Evolutionary conservation across 2,329 filamentous ascomycete genomes (phyloP).

Genomic region (Achaetomium macrosporum): DNA sequence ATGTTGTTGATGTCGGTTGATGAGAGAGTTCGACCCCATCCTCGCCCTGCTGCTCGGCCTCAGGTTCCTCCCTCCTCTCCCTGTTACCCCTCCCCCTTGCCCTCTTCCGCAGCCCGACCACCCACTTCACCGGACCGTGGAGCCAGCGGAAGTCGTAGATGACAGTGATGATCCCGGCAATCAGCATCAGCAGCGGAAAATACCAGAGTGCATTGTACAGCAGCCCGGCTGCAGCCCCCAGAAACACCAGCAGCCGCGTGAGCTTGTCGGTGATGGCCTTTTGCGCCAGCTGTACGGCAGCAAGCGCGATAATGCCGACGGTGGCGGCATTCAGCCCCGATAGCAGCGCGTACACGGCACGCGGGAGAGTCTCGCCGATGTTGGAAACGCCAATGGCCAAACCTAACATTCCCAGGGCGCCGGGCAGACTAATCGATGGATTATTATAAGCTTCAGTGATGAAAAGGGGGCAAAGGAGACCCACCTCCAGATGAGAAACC

Average conservation of each 20-base stretch:
- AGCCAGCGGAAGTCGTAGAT: constrained; percentile 52
- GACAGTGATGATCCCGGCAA: constrained; percentile 47
- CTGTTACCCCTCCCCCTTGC: not conserved
- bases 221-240: constrained; percentile 58
- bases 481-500: constrained; percentile 55
- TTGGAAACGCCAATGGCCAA: constrained; percentile 59
- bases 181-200: constrained; percentile 58
- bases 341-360: constrained; percentile 60
- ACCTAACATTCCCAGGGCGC: constrained; percentile 63
- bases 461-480: not conserved
- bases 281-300: constrained; percentile 60
- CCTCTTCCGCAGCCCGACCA: not conserved
- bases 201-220: constrained; percentile 72
- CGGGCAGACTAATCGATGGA: constrained; percentile 46
- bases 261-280: constrained; percentile 62
- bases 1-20: not conserved
- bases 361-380: constrained; percentile 53
- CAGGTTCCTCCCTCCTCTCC: not conserved
- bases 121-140: constrained; percentile 30
- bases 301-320: constrained; percentile 65
- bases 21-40: not conserved
- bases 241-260: constrained; percentile 58
- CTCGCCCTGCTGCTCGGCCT: not conserved
- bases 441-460: not conserved
- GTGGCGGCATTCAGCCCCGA: constrained; percentile 67